Percentiles rank a stretch among this genome's conserved stretches.
These are phyloP conservation scores for Flaveria linearis DNA, from an alignment of 129 eudicot species.

Conservation along the genomic window DNA sequence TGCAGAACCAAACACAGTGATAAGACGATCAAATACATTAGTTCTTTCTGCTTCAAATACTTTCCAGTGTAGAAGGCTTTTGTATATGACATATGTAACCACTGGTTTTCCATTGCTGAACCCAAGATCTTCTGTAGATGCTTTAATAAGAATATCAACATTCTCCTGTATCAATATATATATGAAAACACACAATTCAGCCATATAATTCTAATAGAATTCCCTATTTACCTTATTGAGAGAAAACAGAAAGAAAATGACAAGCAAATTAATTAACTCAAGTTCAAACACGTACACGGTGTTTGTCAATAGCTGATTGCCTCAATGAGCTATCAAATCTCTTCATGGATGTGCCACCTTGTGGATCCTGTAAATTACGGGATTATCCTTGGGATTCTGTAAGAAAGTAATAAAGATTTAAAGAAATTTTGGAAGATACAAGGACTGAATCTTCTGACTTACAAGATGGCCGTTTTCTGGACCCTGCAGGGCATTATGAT, in stretches of 20 bases:
- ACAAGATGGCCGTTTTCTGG: slow-evolving; percentile 57
- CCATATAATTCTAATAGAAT: not conserved
- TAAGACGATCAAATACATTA: slow-evolving; percentile 88
- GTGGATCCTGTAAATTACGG: slow-evolving; percentile 53
- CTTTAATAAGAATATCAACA: slow-evolving; percentile 75
- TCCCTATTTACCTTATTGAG: slow-evolving; percentile 10
- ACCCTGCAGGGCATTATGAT: slow-evolving; percentile 44
- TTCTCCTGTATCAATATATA: slow-evolving; percentile 62
- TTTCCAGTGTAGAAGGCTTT: slow-evolving; percentile 96
- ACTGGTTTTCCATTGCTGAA: slow-evolving; percentile 93
- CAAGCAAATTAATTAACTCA: slow-evolving; percentile 14
- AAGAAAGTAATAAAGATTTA: slow-evolving; percentile 15
- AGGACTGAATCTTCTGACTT: slow-evolving; percentile 27
- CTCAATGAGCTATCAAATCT: slow-evolving; percentile 51
- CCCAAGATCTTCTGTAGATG: slow-evolving; percentile 75
- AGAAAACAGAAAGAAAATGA: slow-evolving; percentile 5
- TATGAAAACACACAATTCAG: not conserved
- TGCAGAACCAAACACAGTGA: slow-evolving; percentile 84
- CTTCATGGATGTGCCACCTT: slow-evolving; percentile 45
- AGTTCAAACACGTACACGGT: slow-evolving; percentile 59
- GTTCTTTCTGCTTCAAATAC: slow-evolving; percentile 91
- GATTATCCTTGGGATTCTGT: slow-evolving; percentile 15
- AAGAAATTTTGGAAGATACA: not conserved
- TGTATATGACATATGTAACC: slow-evolving; percentile 82
- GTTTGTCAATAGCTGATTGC: slow-evolving; percentile 59